Evolutionary conservation across 2,329 filamentous ascomycete species (phyloP), one percentile per base, ranked within the genome.

Genomic region (Byssochlamys sp.): DNA sequence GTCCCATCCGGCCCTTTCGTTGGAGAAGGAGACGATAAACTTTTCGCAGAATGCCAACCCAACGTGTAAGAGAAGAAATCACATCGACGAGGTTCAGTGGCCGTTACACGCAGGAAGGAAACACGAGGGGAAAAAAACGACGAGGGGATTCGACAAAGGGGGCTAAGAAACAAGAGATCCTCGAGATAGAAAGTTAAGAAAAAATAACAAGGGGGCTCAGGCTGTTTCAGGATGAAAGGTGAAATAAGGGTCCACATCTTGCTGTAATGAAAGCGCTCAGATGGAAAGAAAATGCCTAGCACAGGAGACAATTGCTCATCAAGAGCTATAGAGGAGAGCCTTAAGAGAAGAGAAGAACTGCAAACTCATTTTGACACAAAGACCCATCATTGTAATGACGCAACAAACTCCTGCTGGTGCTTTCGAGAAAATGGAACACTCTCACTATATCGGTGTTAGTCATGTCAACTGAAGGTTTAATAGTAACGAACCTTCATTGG

Each of bases 401-500:
- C 71, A 72, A 31, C 7, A 67, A 73, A 74, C 73, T 75, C 71
- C 72, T 71, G 71, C 67, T 69, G 69, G 70, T 71, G 71, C 70
- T 72, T 73, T 71, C 67, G 73, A 69, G 53, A 56, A 55, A 55
- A 45, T 7, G 33, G 53, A 69, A 68, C 69, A 71, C 64, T 62
- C 66, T 66, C 65, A 67, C 64, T 68, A 60, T 54, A 60, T 31
- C 53, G 10, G 39, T 9, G 39, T 45, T 45, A 45, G 27, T 51
- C 27, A 28, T n/a, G 27, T 26, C 27, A 27, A 48, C 33, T 12
- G 53, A 35, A 52, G 61, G 49, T 49, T 49, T 45, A 45, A 59
- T 55, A 28, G 53, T 63, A 60, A 73, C 75, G 66, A 72, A 85
- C 83, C 81, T 86, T 86, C 82, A 86, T 84, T 59, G 84, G 84